Evolutionary conservation across 257 asterid genomes (phyloP).

Genomic region (Rehmannia glutinosa): DNA sequence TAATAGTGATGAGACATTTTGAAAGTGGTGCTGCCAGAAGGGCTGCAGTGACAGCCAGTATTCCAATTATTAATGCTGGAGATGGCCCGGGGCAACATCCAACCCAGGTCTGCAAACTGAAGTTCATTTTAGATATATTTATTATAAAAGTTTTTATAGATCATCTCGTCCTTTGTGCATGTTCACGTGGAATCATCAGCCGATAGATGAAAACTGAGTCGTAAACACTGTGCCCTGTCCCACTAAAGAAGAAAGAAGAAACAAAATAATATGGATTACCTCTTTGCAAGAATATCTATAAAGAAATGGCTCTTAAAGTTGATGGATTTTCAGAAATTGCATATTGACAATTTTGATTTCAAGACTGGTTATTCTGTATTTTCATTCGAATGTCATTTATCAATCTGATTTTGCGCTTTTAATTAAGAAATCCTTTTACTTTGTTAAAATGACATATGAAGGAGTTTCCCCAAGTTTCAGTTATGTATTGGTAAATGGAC

Average conservation of each 20-base stretch:
- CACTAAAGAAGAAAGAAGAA: neutral
- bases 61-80: conserved; percentile 94
- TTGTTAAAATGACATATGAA: neutral
- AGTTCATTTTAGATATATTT: neutral
- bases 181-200: too few relatives aligned
- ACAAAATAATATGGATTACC: neutral
- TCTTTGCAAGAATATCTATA: neutral
- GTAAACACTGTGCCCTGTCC: neutral
- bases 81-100: conserved; percentile 99
- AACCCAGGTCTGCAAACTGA: conserved; percentile 60
- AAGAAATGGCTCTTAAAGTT: neutral
- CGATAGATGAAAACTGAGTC: neutral
- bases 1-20: conserved; percentile 93
- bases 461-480: too few relatives aligned
- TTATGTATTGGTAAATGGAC: neutral
- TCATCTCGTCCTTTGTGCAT: too few relatives aligned
- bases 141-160: too few relatives aligned
- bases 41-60: conserved; percentile 74
- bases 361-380: conserved; percentile 1
- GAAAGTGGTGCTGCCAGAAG: conserved; percentile 97
- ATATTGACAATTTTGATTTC: neutral
- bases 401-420: neutral
- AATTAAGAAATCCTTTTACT: neutral
- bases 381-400: neutral
- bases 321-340: neutral